Evolutionary conservation across 495 filamentous ascomycete species (phyloP).

Genomic region (Collariella sp.): DNA sequence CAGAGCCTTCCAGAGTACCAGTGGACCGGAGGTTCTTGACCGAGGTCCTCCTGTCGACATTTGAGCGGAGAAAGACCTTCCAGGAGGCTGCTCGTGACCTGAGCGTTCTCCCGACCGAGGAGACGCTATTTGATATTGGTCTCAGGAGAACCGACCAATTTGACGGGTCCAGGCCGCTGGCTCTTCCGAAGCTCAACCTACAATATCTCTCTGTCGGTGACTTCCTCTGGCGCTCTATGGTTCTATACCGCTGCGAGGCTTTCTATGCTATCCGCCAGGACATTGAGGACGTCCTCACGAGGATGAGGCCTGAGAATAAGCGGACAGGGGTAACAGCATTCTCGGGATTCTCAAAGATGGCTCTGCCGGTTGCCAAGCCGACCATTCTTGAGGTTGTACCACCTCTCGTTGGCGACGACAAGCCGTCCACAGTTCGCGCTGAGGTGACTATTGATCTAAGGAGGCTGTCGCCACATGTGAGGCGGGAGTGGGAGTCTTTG

Average conservation of each 20-base stretch:
- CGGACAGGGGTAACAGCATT: slow-evolving; percentile 60
- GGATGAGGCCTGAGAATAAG: slow-evolving; percentile 60
- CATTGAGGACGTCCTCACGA: slow-evolving; percentile 71
- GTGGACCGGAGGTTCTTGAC: slow-evolving; percentile 59
- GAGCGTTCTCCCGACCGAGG: slow-evolving; percentile 75
- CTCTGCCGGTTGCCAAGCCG: slow-evolving; percentile 75
- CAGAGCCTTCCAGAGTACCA: slow-evolving; percentile 53
- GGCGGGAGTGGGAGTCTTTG: slow-evolving; percentile 85
- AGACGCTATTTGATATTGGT: slow-evolving; percentile 74
- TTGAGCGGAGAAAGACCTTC: slow-evolving; percentile 74
- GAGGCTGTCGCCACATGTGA: slow-evolving; percentile 61
- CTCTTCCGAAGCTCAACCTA: slow-evolving; percentile 89
- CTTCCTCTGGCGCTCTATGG: slow-evolving; percentile 87
- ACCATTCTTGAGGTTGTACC: slow-evolving; percentile 82
- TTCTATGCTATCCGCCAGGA: slow-evolving; percentile 93
- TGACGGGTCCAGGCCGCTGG: slow-evolving; percentile 78
- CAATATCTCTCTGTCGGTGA: slow-evolving; percentile 94
- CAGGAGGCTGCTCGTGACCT: slow-evolving; percentile 66
- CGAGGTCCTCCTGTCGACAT: slow-evolving; percentile 67
- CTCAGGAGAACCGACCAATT: slow-evolving; percentile 81
- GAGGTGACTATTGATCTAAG: slow-evolving; percentile 86
- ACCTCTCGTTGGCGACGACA: slow-evolving; percentile 72
- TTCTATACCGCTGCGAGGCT: slow-evolving; percentile 81
- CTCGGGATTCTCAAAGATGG: slow-evolving; percentile 85
- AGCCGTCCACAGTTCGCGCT: slow-evolving; percentile 76